Evolutionary conservation across 208 protist genomes (phyloP).

Genomic region (Zelonia costaricensis): DNA sequence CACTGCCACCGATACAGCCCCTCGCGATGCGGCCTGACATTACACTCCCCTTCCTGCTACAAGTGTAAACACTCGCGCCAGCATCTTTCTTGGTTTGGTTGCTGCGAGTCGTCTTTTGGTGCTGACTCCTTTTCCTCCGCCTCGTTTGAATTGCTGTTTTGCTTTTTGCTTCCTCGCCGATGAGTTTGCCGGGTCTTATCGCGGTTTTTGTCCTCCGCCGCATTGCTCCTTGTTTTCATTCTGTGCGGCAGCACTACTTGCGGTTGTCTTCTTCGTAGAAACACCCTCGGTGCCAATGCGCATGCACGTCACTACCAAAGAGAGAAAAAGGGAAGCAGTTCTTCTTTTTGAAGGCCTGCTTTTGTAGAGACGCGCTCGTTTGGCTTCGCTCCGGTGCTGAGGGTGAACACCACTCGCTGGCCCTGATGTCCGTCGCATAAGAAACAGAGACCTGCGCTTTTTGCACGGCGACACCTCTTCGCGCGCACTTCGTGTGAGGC

Average conservation of each 20-base stretch:
- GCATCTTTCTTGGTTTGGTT: background rate
- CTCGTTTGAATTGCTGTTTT: background rate
- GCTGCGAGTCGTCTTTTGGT: background rate
- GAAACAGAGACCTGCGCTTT: background rate
- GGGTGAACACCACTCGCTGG: no score
- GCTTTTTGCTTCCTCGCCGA: background rate
- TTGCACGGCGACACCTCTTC: background rate
- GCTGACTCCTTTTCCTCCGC: background rate
- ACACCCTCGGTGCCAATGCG: no score
- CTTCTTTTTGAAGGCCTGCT: no score
- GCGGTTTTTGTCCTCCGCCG: background rate
- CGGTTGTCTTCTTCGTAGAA: background rate
- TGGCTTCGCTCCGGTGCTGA: no score
- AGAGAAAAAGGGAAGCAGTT: no score
- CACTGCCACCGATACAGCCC: constrained; percentile 29
- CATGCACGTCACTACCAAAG: no score
- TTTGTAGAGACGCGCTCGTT: no score
- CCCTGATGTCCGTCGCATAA: no score
- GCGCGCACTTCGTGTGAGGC: background rate
- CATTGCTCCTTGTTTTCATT: background rate
- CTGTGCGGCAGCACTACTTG: background rate
- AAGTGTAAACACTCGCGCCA: background rate
- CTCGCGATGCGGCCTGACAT: constrained; percentile 28
- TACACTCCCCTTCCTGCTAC: constrained; percentile 22
- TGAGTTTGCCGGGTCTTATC: no score